These are phyloP conservation scores for Phoma sp. DNA, from an alignment of 2,329 filamentous ascomycete genomes.

Conservation along the genomic window DNA sequence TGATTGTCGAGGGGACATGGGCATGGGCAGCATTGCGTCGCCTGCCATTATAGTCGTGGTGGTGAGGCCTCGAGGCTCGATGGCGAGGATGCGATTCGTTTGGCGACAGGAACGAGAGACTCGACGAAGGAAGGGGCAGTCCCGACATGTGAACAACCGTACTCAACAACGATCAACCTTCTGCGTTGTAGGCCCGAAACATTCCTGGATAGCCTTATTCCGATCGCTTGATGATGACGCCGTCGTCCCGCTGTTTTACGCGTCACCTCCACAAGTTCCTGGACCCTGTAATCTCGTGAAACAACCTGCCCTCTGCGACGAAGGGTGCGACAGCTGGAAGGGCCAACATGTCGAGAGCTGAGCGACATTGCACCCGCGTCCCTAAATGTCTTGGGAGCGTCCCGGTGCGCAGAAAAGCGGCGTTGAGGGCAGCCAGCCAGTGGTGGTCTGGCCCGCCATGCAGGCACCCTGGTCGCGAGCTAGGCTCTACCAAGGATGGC, in stretches of 20 bases:
- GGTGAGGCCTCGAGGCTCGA: neutral
- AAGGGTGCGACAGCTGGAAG: neutral
- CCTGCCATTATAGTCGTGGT: slow-evolving; percentile 26
- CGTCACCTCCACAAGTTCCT: slow-evolving; percentile 12
- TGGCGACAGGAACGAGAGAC: neutral
- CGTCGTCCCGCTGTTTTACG: slow-evolving; percentile 15
- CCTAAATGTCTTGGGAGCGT: neutral
- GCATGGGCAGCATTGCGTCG: slow-evolving; percentile 33
- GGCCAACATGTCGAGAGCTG: slow-evolving; percentile 1
- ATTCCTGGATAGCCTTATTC: neutral
- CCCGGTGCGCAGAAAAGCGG: slow-evolving; percentile 4
- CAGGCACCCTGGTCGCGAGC: slow-evolving; percentile 1
- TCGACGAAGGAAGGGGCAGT: neutral
- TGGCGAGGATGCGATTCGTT: neutral
- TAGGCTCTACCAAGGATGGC: slow-evolving; percentile 4
- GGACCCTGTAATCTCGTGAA: slow-evolving; percentile 8
- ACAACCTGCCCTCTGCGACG: neutral
- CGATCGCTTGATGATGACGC: slow-evolving; percentile 7
- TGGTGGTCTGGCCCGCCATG: slow-evolving; percentile 1
- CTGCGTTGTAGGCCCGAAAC: neutral
- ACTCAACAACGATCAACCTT: neutral
- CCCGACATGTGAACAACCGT: neutral
- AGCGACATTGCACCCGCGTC: neutral
- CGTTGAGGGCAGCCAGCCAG: slow-evolving; percentile 12
- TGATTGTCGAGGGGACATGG: slow-evolving; percentile 36